Evolutionary conservation across 495 filamentous ascomycete genomes (phyloP).

Genomic region (Rostrohypoxylon terebratum): DNA sequence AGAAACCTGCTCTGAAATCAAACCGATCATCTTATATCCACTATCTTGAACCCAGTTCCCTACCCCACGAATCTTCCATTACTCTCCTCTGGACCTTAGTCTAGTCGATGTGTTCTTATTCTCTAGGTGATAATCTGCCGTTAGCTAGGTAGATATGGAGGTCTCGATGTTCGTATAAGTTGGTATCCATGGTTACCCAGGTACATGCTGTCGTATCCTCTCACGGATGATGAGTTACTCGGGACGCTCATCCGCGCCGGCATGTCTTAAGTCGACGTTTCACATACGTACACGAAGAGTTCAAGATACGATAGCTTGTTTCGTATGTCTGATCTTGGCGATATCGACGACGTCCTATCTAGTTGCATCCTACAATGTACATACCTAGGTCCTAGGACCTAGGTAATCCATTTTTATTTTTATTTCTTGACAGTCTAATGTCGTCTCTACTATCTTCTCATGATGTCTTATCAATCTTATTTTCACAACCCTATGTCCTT

Average conservation of each 20-base stretch:
- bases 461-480: too few species aligned
- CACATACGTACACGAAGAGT: background rate
- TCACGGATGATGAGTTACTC: background rate
- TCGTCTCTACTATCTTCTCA: too few species aligned
- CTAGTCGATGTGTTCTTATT: background rate
- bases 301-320: background rate
- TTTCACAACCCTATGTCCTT: too few species aligned
- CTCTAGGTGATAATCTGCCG: too few species aligned
- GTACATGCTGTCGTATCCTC: background rate
- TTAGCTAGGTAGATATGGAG: background rate
- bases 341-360: background rate
- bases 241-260: background rate
- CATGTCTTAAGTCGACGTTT: background rate
- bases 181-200: background rate
- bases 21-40: background rate
- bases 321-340: background rate
- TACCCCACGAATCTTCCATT: background rate
- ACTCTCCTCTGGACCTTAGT: background rate
- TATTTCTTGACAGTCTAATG: too few species aligned
- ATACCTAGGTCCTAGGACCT: too few species aligned
- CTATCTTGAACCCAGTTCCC: too few species aligned
- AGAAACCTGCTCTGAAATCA: too few species aligned
- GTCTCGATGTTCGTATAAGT: background rate
- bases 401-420: too few species aligned
- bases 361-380: too few species aligned